Base-by-base conservation (phyloP, 192 early-diverging fungal species). In the Coemansia sp. region DNA sequence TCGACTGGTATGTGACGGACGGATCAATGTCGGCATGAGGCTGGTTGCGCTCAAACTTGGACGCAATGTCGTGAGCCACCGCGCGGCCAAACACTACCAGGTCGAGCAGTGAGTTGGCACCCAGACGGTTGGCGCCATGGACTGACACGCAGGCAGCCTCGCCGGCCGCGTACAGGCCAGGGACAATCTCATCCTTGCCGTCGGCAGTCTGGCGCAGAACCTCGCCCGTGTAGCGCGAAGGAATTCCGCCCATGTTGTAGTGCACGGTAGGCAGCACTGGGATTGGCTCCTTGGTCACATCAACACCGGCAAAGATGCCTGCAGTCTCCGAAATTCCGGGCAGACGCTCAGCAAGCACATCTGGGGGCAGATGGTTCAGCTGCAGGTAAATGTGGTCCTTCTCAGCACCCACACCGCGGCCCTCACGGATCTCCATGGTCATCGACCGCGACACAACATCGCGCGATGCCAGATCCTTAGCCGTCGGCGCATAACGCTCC, bases 191-290 rank as follows among this genome's bases (percentile, higher is more conserved):
- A 69, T 98, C 95, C 59, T 91, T 86, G 63, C 96, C 96, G 57
- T 93, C 87, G 64, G 59, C 78, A 4, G 85, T 74, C 64, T 88
- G 80, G 55, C 83, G 86, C 76, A 98, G 83, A 31, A 96, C 96
- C 84, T 98, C 93, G 60, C 96, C 96, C 63, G 93, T 96, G 89
- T 94, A 97, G 59, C 86, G 87, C 26, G 97, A 97, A 35, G 97
- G 97, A 64, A 98, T 97, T 82, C 97, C 95, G 69, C 97, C 97
- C 94, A 98, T 97, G 87, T 97, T 98, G 90, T 96, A 96, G 85
- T 98, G 97, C 69, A 97, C 97, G 64, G 97, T 97, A 62, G 97
- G 97, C 45, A 98, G 86, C 47, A 98, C 95, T 8, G 97, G 97
- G 73, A 99, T 99, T 31, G 97, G 94, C 79, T 97, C 94, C 90